Evolutionary conservation across 2,329 filamentous ascomycete species (phyloP), one percentile per base, ranked within the genome.

Genomic region (Epicoccum sorghinum): DNA sequence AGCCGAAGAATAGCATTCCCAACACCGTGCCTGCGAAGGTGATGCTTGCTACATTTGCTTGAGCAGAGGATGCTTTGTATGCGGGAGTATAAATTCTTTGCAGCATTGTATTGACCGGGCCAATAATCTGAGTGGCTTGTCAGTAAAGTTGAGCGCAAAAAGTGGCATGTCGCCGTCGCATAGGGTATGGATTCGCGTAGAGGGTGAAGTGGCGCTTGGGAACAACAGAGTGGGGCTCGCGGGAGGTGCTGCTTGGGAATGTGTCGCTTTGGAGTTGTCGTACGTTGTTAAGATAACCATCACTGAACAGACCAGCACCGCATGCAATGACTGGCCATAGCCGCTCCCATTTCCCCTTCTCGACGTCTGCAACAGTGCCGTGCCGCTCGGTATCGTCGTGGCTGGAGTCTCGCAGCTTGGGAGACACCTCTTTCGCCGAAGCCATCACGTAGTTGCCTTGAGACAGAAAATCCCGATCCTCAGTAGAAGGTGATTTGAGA

Each of bases 281-380:
- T 63, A 91, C 90, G 68, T 90, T 91, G 76, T 96, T 96, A 70
- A 96, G 85, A 74, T 96, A 96, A 13, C 93, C 93, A 74, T 96
- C 93, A 23, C 89, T 92, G 76, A 96, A 96, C 2, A 96, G 82
- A 67, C 93, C 93, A 46, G 92, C 90, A 60, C 93, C 93, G 69
- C 91, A 96, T 38, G 92, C 92, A 64, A 96, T 88, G 1, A 91
- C 89, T 12, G 92, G 91, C 82, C 85, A 87, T 14, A 83, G 77
- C 42, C 84, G 79, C 59, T 76, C 73, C 73, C 71, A 75, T 58
- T 56, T 60, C 3, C 66, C 62, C 47, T 75, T 75, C 14, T 72
- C 68, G 3, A 68, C 70, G 18, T 44, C 53, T 13, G 67, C 62
- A 25, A 55, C 37, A 22, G 46, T 55, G 37, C 23, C 25, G 9